Evolutionary conservation across 306 rosid species (phyloP).

Genomic region (Coriaria nepalensis): DNA sequence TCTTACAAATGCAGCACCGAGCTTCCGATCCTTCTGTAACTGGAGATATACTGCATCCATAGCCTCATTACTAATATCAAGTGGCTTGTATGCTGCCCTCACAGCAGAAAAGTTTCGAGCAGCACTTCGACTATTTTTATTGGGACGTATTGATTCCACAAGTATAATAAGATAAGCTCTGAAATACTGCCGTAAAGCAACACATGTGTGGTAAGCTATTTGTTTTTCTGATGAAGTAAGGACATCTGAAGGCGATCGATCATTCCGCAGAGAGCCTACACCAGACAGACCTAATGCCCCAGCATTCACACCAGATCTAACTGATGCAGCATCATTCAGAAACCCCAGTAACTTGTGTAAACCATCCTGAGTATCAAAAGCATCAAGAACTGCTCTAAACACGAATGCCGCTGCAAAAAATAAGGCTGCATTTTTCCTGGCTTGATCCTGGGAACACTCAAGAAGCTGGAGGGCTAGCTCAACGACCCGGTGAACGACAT

Average conservation of each 20-base stretch:
- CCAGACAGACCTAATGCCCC: conserved; percentile 55
- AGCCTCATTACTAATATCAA: conserved; percentile 86
- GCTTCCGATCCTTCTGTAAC: conserved; percentile 89
- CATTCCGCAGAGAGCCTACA: conserved; percentile 69
- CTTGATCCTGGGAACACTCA: conserved; percentile 84
- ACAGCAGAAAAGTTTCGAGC: conserved; percentile 69
- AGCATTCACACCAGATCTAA: conserved; percentile 84
- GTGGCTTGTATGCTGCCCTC: conserved; percentile 92
- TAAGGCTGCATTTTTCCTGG: conserved; percentile 82
- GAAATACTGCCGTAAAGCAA: conserved; percentile 85
- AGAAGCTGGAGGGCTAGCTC: conserved; percentile 86
- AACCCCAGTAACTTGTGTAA: conserved; percentile 67
- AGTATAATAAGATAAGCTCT: conserved; percentile 87
- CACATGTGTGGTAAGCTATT: conserved; percentile 89
- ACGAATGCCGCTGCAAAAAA: conserved; percentile 91
- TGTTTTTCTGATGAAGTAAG: conserved; percentile 93
- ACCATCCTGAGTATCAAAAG: conserved; percentile 88
- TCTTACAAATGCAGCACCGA: conserved; percentile 90
- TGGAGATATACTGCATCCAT: conserved; percentile 72
- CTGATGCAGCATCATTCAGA: conserved; percentile 74
- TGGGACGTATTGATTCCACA: conserved; percentile 88
- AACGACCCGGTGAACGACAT: conserved; percentile 65
- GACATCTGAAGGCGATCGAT: conserved; percentile 71
- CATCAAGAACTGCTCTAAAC: conserved; percentile 92
- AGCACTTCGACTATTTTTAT: conserved; percentile 67